Evolutionary conservation across 768 basidiomycete genomes (phyloP).

Genomic region (Hypholoma fasciculare): DNA sequence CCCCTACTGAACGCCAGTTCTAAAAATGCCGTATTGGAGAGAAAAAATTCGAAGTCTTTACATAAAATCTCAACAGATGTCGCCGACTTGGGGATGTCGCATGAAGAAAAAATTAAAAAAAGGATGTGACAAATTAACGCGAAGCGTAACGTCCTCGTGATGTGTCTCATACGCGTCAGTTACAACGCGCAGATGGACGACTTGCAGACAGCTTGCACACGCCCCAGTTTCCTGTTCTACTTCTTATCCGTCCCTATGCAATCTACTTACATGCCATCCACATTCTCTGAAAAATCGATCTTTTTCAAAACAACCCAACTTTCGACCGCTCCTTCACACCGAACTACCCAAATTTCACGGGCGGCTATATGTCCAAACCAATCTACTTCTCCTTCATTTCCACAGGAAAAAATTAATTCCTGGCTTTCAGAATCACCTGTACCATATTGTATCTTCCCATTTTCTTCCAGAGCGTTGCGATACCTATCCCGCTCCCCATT

Average conservation of each 20-base stretch:
- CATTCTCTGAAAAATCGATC: slow-evolving; percentile 9
- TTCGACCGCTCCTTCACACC: slow-evolving; percentile 61
- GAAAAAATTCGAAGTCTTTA: no score
- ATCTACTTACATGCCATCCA: background rate
- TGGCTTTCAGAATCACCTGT: slow-evolving; percentile 11
- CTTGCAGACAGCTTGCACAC: no score
- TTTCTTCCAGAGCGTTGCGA: slow-evolving; percentile 39
- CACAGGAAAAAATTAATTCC: slow-evolving; percentile 33
- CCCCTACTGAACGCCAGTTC: no score
- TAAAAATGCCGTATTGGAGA: no score
- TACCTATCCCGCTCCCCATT: slow-evolving; percentile 49
- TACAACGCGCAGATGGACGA: no score
- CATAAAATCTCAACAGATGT: no score
- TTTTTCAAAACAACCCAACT: slow-evolving; percentile 52
- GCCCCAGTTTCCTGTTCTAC: no score
- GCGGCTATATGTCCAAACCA: slow-evolving; percentile 44
- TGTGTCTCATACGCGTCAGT: no score
- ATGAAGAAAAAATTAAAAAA: no score
- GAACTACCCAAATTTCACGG: slow-evolving; percentile 57
- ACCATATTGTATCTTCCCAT: slow-evolving; percentile 29
- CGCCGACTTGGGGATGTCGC: no score
- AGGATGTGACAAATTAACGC: no score
- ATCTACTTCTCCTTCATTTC: slow-evolving; percentile 25
- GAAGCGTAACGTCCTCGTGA: no score
- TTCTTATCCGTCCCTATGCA: background rate